Percentiles rank a stretch among this genome's conserved stretches.
These are phyloP conservation scores for Smallanthus sonchifolius DNA, from an alignment of 129 eudicot genomes.

Conservation along the genomic window DNA sequence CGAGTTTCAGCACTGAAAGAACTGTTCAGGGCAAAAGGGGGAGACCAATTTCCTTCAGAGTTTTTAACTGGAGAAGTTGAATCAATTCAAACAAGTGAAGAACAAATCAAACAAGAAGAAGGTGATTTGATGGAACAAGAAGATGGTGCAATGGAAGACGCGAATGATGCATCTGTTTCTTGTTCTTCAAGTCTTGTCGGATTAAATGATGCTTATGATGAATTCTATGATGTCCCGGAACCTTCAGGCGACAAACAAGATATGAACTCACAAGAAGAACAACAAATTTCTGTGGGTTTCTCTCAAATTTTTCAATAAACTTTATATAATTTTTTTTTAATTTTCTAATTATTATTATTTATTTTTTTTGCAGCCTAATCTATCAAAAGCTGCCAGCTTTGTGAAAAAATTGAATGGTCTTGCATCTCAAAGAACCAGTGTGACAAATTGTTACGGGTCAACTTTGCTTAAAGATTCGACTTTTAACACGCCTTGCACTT, in stretches of 20 bases:
- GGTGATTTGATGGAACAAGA: constrained; percentile 21
- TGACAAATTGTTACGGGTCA: constrained; percentile 45
- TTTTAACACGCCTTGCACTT: constrained; percentile 55
- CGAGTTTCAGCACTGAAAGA: constrained; percentile 80
- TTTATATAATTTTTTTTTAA: neutral
- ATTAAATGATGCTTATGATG: constrained; percentile 61
- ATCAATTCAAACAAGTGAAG: constrained; percentile 38
- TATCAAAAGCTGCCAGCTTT: constrained; percentile 59
- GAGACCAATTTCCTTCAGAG: constrained; percentile 44
- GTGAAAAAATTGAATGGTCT: constrained; percentile 70
- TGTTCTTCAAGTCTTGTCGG: constrained; percentile 58
- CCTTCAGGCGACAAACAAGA: constrained; percentile 14
- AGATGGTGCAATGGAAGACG: constrained; percentile 31
- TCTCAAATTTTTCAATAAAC: neutral
- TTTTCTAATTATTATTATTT: neutral
- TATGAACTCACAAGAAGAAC: constrained; percentile 16
- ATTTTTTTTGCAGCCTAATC: constrained; percentile 18
- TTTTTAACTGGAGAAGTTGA: constrained; percentile 43
- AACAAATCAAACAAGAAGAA: constrained; percentile 47
- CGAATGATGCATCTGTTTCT: constrained; percentile 34
- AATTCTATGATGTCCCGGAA: constrained; percentile 79
- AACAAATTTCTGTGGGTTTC: constrained; percentile 24
- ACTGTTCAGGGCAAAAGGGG: constrained; percentile 66
- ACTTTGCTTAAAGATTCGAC: constrained; percentile 62
- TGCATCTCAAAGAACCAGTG: constrained; percentile 53